Conservation (phyloP, 2,329 filamentous ascomycete species). For the Penicillium sp. region DNA sequence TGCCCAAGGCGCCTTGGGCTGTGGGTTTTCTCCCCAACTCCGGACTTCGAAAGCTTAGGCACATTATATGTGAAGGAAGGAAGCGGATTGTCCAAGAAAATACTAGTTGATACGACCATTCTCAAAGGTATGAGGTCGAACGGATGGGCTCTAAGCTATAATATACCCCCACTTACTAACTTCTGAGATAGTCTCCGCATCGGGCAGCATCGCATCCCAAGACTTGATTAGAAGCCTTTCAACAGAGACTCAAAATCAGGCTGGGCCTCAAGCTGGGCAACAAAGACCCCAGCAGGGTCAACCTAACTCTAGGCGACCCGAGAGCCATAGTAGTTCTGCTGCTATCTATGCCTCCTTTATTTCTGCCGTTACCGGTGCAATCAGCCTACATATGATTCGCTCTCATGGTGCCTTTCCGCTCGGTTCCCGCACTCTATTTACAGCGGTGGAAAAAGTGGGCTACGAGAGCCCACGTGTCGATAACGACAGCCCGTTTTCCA, state of each 20-base stretch:
- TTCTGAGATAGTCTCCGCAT: constrained; percentile 32
- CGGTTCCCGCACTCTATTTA: constrained; percentile 43
- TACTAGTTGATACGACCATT: constrained; percentile 32
- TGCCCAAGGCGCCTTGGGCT: constrained; percentile 40
- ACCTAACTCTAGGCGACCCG: constrained; percentile 27
- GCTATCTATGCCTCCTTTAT: constrained; percentile 44
- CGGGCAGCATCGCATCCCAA: constrained; percentile 34
- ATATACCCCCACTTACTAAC: constrained; percentile 3
- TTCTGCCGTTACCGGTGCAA: constrained; percentile 39
- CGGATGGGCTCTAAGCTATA: not conserved
- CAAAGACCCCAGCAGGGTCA: constrained; percentile 12
- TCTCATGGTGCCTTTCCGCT: constrained; percentile 40
- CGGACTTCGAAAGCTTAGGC: constrained; percentile 37
- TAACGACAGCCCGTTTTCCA: constrained; percentile 26
- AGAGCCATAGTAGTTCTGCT: constrained; percentile 33
- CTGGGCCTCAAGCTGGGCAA: not conserved
- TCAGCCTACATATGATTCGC: constrained; percentile 39
- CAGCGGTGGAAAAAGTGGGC: constrained; percentile 31
- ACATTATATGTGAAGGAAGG: constrained; percentile 28
- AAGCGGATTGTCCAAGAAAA: constrained; percentile 28
- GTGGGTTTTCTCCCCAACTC: constrained; percentile 43
- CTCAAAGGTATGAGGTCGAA: constrained; percentile 32
- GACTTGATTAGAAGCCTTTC: constrained; percentile 40
- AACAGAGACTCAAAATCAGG: constrained; percentile 28
- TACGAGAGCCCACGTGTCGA: constrained; percentile 30